A percentile compares a stretch with the other conserved stretches of the same genome.
phyloP scores from a whole-genome alignment of 257 asterid genomes.

The Salvia miltiorrhiza region DNA sequence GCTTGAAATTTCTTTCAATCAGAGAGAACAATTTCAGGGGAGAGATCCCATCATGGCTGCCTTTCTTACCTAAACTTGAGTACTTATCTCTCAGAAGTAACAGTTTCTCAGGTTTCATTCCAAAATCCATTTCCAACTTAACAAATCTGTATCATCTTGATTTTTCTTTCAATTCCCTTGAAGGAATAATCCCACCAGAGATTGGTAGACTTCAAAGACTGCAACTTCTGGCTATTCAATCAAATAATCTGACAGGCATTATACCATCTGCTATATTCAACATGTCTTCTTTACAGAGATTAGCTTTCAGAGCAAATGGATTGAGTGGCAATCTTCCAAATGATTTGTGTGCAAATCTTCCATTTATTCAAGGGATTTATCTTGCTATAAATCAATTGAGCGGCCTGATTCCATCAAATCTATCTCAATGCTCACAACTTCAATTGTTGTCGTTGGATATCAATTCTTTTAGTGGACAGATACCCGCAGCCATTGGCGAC shows the following conservation, averaged over 20 bases:
- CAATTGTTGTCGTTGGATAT: neutral
- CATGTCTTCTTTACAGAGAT: neutral
- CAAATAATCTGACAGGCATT: neutral
- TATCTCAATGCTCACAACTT: slow-evolving; percentile 5
- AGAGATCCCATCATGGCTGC: too few relatives aligned
- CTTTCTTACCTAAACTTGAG: too few relatives aligned
- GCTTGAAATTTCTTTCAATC: too few relatives aligned
- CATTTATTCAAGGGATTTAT: neutral
- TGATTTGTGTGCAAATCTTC: neutral
- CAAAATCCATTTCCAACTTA: too few relatives aligned
- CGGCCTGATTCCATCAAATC: slow-evolving; percentile 14
- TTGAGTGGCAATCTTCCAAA: neutral
- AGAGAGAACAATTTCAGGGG: too few relatives aligned
- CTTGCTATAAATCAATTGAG: neutral
- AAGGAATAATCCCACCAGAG: too few relatives aligned
- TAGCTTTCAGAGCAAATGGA: neutral
- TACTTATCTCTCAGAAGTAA: too few relatives aligned
- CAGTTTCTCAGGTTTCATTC: too few relatives aligned
- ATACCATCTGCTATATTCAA: neutral
- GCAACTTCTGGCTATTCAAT: too few relatives aligned
- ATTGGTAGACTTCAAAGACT: too few relatives aligned
- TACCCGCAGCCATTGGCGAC: slow-evolving; percentile 1
- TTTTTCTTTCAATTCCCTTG: too few relatives aligned
- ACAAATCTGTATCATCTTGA: too few relatives aligned
- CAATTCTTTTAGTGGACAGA: slow-evolving; percentile 12